Evolutionary conservation across 1,139 yeast species (phyloP).

Genomic region (Lodderomyces orthopsilosis): DNA sequence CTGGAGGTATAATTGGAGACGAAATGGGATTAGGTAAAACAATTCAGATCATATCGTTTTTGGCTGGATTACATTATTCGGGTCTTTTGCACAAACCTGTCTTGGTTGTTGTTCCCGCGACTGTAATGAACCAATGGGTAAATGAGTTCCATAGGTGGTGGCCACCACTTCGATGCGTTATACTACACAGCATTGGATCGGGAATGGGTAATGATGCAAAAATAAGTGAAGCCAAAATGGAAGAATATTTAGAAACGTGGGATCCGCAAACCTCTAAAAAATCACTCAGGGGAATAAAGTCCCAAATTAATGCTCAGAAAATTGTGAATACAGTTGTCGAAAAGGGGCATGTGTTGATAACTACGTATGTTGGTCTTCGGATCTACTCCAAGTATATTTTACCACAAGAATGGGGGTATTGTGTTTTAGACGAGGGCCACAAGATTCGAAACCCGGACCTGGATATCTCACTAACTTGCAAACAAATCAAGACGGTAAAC

Average conservation of each 20-base stretch:
- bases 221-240: constrained; percentile 49
- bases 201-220: constrained; percentile 57
- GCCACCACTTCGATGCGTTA: constrained; percentile 89
- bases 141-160: constrained; percentile 96
- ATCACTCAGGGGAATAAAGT: constrained; percentile 24
- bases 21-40: constrained; percentile 99
- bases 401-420: constrained; percentile 84
- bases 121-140: constrained; percentile 95
- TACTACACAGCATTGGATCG: constrained; percentile 87
- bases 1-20: constrained; percentile 95
- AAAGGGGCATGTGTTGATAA: constrained; percentile 79
- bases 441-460: constrained; percentile 94
- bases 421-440: constrained; percentile 93
- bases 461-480: constrained; percentile 81
- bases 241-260: constrained; percentile 45
- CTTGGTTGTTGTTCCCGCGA: constrained; percentile 91
- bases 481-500: constrained; percentile 76
- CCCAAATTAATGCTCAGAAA: constrained; percentile 42
- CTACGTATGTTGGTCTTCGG: constrained; percentile 88
- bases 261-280: constrained; percentile 42
- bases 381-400: constrained; percentile 69
- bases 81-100: constrained; percentile 73
- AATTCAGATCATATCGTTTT: constrained; percentile 82
- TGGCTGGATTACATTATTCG: constrained; percentile 88
- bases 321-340: constrained; percentile 50